Percentiles rank a stretch among this genome's conserved stretches.
Evolutionary conservation across 2,329 filamentous ascomycete genomes (phyloP).

Genomic region (Cryoendolithus antarcticus): DNA sequence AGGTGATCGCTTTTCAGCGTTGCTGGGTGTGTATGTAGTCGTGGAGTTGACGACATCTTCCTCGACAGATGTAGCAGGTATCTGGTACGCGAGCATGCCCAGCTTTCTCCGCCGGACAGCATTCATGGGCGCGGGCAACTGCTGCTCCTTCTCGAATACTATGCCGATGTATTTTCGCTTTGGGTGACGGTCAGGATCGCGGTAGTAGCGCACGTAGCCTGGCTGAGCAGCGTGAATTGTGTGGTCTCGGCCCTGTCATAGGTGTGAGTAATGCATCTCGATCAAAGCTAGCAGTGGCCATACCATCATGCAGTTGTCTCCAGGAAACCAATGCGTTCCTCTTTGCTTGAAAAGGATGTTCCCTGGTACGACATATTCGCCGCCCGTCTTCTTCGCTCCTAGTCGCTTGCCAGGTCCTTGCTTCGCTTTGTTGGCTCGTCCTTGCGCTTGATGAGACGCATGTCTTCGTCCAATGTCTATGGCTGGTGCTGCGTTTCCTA

Average conservation of each 20-base stretch:
- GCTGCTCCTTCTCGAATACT: constrained; percentile 69
- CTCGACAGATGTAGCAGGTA: constrained; percentile 12
- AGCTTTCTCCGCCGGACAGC: constrained; percentile 63
- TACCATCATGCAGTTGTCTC: constrained; percentile 80
- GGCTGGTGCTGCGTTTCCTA: constrained; percentile 11
- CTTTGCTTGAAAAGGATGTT: constrained; percentile 98
- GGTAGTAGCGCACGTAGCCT: constrained; percentile 95
- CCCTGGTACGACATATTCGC: constrained; percentile 85
- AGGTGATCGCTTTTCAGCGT: constrained; percentile 3
- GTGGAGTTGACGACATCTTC: constrained; percentile 9
- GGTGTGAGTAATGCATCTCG: background rate
- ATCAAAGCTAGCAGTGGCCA: background rate
- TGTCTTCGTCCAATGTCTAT: constrained; percentile 27
- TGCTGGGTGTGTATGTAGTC: constrained; percentile 7
- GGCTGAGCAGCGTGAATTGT: constrained; percentile 78
- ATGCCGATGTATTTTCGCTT: constrained; percentile 92
- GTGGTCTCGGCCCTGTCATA: constrained; percentile 63
- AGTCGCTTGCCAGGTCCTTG: constrained; percentile 72
- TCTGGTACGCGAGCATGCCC: constrained; percentile 51
- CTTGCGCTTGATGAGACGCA: constrained; percentile 53
- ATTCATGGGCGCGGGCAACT: constrained; percentile 63
- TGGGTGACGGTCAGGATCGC: constrained; percentile 69
- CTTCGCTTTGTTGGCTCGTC: constrained; percentile 57
- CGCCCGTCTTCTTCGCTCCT: constrained; percentile 85
- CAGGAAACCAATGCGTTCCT: constrained; percentile 86